Evolutionary conservation across 1,284 basidiomycete genomes (phyloP).

Genomic region (Quambalaria eucalypti): DNA sequence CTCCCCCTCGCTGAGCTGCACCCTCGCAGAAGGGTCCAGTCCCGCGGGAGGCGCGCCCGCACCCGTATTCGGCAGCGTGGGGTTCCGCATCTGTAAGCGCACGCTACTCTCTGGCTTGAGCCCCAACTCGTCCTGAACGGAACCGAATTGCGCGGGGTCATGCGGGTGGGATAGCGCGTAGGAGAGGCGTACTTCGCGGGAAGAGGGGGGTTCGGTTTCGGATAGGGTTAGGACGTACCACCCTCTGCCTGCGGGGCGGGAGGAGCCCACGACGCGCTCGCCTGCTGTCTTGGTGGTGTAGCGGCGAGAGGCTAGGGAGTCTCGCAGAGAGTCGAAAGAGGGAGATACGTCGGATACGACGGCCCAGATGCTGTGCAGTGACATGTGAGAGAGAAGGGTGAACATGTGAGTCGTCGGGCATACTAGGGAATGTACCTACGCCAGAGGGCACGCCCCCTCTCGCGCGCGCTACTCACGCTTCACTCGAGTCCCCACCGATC

Average conservation of each 20-base stretch:
- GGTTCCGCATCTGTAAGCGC: conserved; percentile 26
- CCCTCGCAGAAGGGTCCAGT: conserved; percentile 14
- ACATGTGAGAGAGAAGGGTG: not conserved
- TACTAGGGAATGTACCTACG: not conserved
- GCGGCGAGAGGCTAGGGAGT: not conserved
- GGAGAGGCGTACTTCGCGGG: conserved; percentile 20
- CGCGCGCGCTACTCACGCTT: conserved; percentile 9
- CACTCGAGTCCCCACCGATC: conserved; percentile 24
- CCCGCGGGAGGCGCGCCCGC: conserved; percentile 20
- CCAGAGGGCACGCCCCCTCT: not conserved
- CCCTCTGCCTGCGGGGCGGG: conserved; percentile 24
- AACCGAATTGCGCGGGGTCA: conserved; percentile 15
- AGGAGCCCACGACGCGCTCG: conserved; percentile 19
- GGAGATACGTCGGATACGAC: conserved; percentile 19
- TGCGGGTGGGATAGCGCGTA: conserved; percentile 26
- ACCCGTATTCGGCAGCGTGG: conserved; percentile 21
- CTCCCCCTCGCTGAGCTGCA: conserved; percentile 22
- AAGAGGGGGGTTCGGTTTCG: conserved; percentile 18
- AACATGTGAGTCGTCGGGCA: no score
- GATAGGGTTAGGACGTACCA: conserved; percentile 25
- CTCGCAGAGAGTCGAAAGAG: not conserved
- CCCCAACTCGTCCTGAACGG: conserved; percentile 27
- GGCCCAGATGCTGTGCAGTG: conserved; percentile 19
- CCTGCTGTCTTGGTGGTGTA: conserved; percentile 31
- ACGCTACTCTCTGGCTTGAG: conserved; percentile 18